phyloP scores from a whole-genome alignment of 2,329 filamentous ascomycete genomes.

The Colletotrichum eremochloae region DNA sequence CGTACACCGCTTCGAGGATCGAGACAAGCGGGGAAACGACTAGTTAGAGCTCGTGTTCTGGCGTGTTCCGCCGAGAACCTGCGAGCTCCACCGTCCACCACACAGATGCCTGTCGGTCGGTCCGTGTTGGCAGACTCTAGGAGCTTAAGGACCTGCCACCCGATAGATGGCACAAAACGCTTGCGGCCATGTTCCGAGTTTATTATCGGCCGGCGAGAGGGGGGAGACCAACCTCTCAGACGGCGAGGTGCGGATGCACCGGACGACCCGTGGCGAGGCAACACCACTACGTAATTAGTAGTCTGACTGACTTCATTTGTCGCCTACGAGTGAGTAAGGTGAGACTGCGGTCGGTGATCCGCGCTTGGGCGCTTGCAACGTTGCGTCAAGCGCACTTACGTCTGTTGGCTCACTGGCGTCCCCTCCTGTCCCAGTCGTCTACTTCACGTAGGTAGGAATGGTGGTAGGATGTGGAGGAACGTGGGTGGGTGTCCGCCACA shows the following conservation, averaged over 20 bases:
- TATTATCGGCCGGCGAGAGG: not conserved
- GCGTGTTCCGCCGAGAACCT: constrained; percentile 37
- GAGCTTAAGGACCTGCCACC: constrained; percentile 12
- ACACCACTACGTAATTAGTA: not conserved
- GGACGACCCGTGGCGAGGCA: constrained; percentile 1
- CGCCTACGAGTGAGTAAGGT: constrained; percentile 5
- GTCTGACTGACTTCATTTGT: not conserved
- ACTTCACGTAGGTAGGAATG: no score
- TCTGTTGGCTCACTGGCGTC: not conserved
- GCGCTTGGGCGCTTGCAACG: constrained; percentile 42
- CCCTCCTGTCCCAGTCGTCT: constrained; percentile 3
- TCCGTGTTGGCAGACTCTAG: constrained; percentile 2
- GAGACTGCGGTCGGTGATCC: constrained; percentile 10
- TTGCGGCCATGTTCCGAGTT: not conserved
- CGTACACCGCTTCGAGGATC: constrained; percentile 26
- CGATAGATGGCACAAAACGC: constrained; percentile 3
- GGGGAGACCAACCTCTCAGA: not conserved
- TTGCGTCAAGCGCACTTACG: constrained; percentile 23
- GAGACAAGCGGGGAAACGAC: constrained; percentile 30
- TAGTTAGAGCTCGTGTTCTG: constrained; percentile 40
- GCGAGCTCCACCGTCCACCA: constrained; percentile 26
- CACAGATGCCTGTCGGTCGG: constrained; percentile 2
- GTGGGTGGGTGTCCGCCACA: constrained; percentile 19
- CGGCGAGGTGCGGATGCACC: constrained; percentile 6
- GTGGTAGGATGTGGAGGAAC: constrained; percentile 3